Evolutionary conservation across 768 basidiomycete genomes (phyloP), one percentile per base, ranked within the genome.

Genomic region (Collybia nuda): DNA sequence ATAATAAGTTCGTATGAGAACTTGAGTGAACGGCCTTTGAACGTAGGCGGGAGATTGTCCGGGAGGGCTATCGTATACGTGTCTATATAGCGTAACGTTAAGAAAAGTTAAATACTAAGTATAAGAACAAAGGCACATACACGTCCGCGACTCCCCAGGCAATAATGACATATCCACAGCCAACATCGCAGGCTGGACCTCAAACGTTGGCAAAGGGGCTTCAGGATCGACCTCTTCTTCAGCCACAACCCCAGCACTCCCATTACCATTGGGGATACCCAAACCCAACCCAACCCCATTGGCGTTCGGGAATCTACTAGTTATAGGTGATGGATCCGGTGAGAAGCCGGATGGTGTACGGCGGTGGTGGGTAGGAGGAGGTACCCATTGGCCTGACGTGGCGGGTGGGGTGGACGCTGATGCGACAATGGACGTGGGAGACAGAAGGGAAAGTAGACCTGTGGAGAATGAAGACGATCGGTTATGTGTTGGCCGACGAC

Each of bases 1-100:
- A 98, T 79, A n/a, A 89, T 76, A 11, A 99, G 80, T 56, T 94
- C 86, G 62, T 98, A 98, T 2, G 88, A 87, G 63, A 99, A 95
- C 60, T 76, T 79, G 52, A 98, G 74, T 2, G 86, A 78, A 39
- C 88, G 85, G 2, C 97, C 96, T 40, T 82, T 80, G 70, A 90
- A 97, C 0, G 94, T 93, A 0, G 97, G 97, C 1, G 97, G 97
- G 0, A 98, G 73, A 49, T 82, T 81, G 9, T 81, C 74, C 0
- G 97, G 96, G 1, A 99, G 71, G 0, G 71, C 67, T 11, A 95
- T 69, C 1, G 80, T 80, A 66, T 97, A 98, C 1, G 85, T 85
- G 65, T 90, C 95, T 98, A 62, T 40, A 9, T 39, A 26, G 54
- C 5, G 36, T n/a, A 40, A 35, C 38, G 40, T 37, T 43, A 43